A percentile compares a stretch with the other conserved stretches of the same genome.
Conservation (phyloP, 108 stramenopile species). For the Skeletonema menzelii region DNA sequence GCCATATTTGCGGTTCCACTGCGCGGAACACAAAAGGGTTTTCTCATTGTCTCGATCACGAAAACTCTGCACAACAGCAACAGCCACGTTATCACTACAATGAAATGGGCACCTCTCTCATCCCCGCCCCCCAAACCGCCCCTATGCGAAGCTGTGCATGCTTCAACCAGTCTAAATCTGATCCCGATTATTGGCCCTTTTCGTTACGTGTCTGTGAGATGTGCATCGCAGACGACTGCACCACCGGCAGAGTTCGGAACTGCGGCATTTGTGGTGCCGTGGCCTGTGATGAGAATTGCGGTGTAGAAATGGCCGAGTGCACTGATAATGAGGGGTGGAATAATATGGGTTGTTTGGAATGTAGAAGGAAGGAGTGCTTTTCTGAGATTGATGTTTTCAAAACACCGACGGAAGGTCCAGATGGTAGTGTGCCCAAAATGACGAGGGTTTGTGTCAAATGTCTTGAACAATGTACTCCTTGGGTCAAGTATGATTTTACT, state of each 20-base stretch:
- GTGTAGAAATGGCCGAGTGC: constrained; percentile 7
- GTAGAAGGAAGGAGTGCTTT: constrained; percentile 24
- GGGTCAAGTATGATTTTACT: constrained; percentile 35
- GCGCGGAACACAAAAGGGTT: neutral
- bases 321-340: constrained; percentile 17
- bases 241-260: constrained; percentile 10
- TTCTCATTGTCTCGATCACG: neutral
- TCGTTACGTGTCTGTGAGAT: constrained; percentile 33
- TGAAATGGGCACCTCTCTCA: neutral
- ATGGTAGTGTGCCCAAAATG: neutral
- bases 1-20: constrained; percentile 31
- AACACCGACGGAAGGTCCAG: neutral
- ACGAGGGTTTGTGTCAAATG: constrained; percentile 35
- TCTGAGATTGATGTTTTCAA: constrained; percentile 26
- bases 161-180: neutral
- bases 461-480: constrained; percentile 25
- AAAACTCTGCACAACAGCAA: neutral
- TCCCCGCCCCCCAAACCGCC: neutral
- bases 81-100: neutral
- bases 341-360: constrained; percentile 23
- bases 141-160: constrained; percentile 29
- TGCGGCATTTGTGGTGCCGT: constrained; percentile 16
- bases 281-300: constrained; percentile 17
- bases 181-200: constrained; percentile 22
- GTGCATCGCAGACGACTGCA: constrained; percentile 34